Conservation (phyloP, 345 rosid species). For the Kandelia obovata region DNA sequence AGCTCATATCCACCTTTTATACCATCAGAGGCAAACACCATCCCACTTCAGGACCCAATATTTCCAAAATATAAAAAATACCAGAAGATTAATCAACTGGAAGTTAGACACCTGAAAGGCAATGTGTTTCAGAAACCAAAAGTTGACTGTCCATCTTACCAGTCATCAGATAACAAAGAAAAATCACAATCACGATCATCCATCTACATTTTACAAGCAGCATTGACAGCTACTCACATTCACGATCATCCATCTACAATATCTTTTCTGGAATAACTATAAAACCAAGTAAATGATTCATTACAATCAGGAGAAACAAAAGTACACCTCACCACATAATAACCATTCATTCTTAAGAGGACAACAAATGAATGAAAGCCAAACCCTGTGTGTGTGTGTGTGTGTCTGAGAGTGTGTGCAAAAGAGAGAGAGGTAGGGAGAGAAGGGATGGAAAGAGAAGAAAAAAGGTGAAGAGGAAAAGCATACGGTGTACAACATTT, state of each 20-base stretch:
- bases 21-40: slow-evolving; percentile 36
- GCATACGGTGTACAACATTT: slow-evolving; percentile 3
- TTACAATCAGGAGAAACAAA: slow-evolving; percentile 25
- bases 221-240: slow-evolving; percentile 55
- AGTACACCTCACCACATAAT: slow-evolving; percentile 11
- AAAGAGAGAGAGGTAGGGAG: too few relatives aligned
- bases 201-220: slow-evolving; percentile 53
- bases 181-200: slow-evolving; percentile 50
- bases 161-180: slow-evolving; percentile 29
- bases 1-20: slow-evolving; percentile 23
- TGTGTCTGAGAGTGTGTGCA: too few relatives aligned
- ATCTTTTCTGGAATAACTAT: slow-evolving; percentile 63
- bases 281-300: slow-evolving; percentile 49
- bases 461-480: background rate
- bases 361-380: background rate
- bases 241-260: slow-evolving; percentile 41
- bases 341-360: background rate
- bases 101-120: slow-evolving; percentile 28
- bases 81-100: slow-evolving; percentile 26
- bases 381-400: background rate
- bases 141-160: slow-evolving; percentile 40
- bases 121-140: slow-evolving; percentile 25
- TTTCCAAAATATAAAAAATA: slow-evolving; percentile 26
- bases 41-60: slow-evolving; percentile 27
- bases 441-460: background rate